Evolutionary conservation across 495 filamentous ascomycete genomes (phyloP), one percentile per base, ranked within the genome.

Genomic region (Ramalina intermedia): DNA sequence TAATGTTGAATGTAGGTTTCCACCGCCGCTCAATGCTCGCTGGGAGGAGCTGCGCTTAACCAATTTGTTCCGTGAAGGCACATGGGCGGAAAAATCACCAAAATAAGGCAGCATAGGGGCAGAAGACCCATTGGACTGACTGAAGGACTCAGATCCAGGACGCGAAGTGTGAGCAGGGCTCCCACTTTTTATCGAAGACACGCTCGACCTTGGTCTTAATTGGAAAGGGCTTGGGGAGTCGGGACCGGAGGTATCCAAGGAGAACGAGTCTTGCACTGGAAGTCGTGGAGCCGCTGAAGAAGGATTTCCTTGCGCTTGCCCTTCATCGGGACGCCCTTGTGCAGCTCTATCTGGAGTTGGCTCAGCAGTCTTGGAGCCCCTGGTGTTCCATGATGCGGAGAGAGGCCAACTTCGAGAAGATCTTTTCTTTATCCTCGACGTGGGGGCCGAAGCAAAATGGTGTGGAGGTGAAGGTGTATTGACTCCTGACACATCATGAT

Each of bases 21-120:
- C 56, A 54, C 41, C 57, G 54, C 57, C 67, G 48, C 47, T 58
- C 50, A 66, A 64, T 61, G 60, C 68, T 50, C 73, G 71, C 29
- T 79, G 70, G 40, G 88, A 84, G 12, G 79, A 71, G 40, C 79
- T 70, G 48, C 90, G 80, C 66, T 96, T 96, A 27, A 96, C 81
- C 21, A 96, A 69, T 65, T 93, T 96, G 65, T 95, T 96, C 14
- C 61, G 65, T 21, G 84, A 79, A 9, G 71, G 57, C 50, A 72
- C 60, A 50, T 74, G 67, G 48, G 75, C 64, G 41, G 66, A 62
- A 13, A 62, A 46, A 12, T 72, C 62, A 46, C 59, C 53, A 40
- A 53, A 36, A 35, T 60, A 55, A 14, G 70, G 56, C 23, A 84
- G 58, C 24, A 84, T 83, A 36, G 83, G 81, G 39, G 75, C 81